Percentiles rank a stretch among this genome's conserved stretches.
Conservation (phyloP, 345 rosid genomes). For the Alliaria petiolata region DNA sequence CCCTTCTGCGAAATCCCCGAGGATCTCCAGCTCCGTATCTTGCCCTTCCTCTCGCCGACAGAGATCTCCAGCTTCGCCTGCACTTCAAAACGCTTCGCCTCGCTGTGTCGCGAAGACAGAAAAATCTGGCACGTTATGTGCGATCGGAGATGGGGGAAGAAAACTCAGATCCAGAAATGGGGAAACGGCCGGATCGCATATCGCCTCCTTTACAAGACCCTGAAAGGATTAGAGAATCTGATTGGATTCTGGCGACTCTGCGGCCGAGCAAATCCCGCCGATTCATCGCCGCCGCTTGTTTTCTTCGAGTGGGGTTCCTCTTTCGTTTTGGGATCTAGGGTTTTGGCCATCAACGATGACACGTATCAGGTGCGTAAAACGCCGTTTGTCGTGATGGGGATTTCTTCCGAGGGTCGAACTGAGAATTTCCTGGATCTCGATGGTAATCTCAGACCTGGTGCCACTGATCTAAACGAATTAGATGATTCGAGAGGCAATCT, state of each 20-base stretch:
- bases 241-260: conserved; percentile 95
- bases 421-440: conserved; percentile 52
- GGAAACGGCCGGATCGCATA: conserved; percentile 57
- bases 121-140: conserved; percentile 78
- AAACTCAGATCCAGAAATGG: conserved; percentile 73
- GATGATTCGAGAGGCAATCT: conserved; percentile 35
- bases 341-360: conserved; percentile 46
- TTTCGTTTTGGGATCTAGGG: conserved; percentile 60
- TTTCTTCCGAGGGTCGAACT: conserved; percentile 53
- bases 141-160: conserved; percentile 70
- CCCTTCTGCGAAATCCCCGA: conserved; percentile 72
- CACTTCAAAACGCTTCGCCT: conserved; percentile 67
- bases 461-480: conserved; percentile 23
- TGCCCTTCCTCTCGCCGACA: conserved; percentile 63
- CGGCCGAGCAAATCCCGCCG: conserved; percentile 39
- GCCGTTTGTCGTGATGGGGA: conserved; percentile 61
- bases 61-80: conserved; percentile 73
- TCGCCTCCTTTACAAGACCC: conserved; percentile 62
- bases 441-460: conserved; percentile 30
- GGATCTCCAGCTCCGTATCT: conserved; percentile 73
- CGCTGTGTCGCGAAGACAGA: conserved; percentile 53
- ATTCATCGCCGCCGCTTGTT: conserved; percentile 51
- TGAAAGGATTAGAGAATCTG: conserved; percentile 55
- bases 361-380: conserved; percentile 43
- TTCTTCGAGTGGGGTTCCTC: conserved; percentile 88